These are phyloP conservation scores for Clonostachys sp. DNA, from an alignment of 2,329 filamentous ascomycete genomes.

Conservation along the genomic window DNA sequence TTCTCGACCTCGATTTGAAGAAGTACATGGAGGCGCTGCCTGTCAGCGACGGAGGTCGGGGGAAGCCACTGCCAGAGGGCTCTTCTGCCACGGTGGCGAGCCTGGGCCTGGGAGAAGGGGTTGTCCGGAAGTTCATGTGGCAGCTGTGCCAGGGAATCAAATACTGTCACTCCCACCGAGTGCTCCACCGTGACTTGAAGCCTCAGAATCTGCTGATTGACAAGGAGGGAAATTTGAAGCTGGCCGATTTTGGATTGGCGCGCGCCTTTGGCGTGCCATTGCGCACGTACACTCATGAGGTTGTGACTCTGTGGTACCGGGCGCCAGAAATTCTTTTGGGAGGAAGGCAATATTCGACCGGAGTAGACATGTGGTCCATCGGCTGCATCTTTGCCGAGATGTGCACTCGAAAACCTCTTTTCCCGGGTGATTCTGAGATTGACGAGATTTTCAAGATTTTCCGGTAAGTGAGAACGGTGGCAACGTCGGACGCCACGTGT, in stretches of 20 bases:
- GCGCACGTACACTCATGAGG: conserved; percentile 90
- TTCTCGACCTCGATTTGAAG: conserved; percentile 86
- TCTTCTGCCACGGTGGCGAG: conserved; percentile 58
- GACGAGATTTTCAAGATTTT: conserved; percentile 53
- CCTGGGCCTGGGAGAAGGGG: conserved; percentile 70
- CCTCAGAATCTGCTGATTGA: conserved; percentile 88
- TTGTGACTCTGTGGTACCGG: conserved; percentile 92
- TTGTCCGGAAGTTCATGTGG: conserved; percentile 91
- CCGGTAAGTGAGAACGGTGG: conserved; percentile 49
- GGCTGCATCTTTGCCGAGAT: conserved; percentile 96
- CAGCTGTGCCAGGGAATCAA: conserved; percentile 80
- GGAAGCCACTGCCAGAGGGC: conserved; percentile 79
- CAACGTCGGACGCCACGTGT: not conserved
- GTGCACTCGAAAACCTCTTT: conserved; percentile 89
- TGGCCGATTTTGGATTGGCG: conserved; percentile 86
- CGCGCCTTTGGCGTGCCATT: conserved; percentile 88
- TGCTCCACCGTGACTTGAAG: conserved; percentile 85
- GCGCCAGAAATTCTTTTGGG: conserved; percentile 86
- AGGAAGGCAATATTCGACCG: conserved; percentile 87
- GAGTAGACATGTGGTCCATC: conserved; percentile 94
- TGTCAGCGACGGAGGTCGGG: conserved; percentile 77
- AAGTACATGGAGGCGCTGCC: conserved; percentile 94
- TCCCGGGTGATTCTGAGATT: conserved; percentile 77
- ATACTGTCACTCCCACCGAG: conserved; percentile 85
- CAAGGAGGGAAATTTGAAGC: conserved; percentile 80